A percentile compares a stretch with the other conserved stretches of the same genome.
Conservation (phyloP, 306 rosid genomes). For the Dalbergia oliveri region DNA sequence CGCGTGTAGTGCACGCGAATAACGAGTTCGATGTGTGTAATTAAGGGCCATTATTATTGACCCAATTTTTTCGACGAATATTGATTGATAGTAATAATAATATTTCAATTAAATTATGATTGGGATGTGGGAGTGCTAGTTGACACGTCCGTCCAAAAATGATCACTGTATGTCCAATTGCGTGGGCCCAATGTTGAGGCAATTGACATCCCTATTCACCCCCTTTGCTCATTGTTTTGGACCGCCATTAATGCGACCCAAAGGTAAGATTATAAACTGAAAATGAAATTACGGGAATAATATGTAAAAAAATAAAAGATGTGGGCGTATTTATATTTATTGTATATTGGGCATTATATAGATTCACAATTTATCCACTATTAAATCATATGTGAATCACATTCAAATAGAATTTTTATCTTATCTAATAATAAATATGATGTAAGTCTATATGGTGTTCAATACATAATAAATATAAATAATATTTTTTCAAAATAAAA, state of each 20-base stretch:
- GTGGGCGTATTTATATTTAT: too few relatives aligned
- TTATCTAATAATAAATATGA: too few relatives aligned
- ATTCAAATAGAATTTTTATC: too few relatives aligned
- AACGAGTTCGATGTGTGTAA: constrained; percentile 28
- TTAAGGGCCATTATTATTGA: constrained; percentile 40
- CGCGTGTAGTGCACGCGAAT: constrained; percentile 15
- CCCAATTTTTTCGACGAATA: not conserved
- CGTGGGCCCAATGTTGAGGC: constrained; percentile 19
- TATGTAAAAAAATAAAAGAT: not conserved
- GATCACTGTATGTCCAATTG: constrained; percentile 14
- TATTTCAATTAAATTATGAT: not conserved
- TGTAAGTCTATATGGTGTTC: too few relatives aligned
- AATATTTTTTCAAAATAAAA: too few relatives aligned
- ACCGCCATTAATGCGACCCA: not conserved
- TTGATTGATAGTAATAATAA: not conserved
- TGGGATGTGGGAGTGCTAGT: constrained; percentile 37
- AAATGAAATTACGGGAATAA: not conserved
- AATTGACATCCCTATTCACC: not conserved
- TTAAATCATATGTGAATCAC: too few relatives aligned
- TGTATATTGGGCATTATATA: too few relatives aligned
- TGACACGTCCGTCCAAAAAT: constrained; percentile 43
- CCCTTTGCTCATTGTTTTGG: not conserved
- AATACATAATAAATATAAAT: too few relatives aligned
- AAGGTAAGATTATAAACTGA: not conserved
- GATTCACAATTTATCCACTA: too few relatives aligned